Base-by-base conservation (phyloP, 305 asterid genomes). In the Stenogyne calaminthoides region DNA sequence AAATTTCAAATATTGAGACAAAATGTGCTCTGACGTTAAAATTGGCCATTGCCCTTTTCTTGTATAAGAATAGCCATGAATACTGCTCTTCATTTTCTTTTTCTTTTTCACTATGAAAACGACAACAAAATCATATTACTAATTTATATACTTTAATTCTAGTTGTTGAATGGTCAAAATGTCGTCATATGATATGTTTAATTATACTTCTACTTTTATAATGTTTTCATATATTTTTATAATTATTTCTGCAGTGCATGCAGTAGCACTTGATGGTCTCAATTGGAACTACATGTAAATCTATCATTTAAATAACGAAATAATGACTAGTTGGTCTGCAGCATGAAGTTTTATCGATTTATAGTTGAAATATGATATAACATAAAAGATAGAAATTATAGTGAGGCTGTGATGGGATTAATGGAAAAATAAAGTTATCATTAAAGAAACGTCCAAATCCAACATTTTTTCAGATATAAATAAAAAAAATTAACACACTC, bases 161-260 rank as follows among this genome's bases (percentile, higher is more conserved):
- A 34, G 76, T 54, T 55, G 14, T 64, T 69, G 82, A 78, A 75
- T 14, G 64, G 82, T 73, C 78, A 78, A 73, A 42, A 78, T 20
- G 63, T 60, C n/a, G 64, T 56, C 75, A 72, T 77, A 67, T 77
- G 75, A 59, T 40, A 49, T 47, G 65, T 55, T 27, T 9, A 22
- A 22, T 22, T 1, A 22, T 71, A 34, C 47, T 20, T 56, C 6
- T 18, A n/a, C 12, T 18, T 61, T 70, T 54, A 62, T 52, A 19
- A 57, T 47, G 9, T 11, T 0, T n/a, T 52, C 34, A 5, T 36
- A 36, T 0, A 15, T 9, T 15, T 2, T n/a, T 2, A 49, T 49
- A 9, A 29, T 15, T 49, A 16, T 32, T 46, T 5, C 34, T 42
- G 44, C 29, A 3, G 56, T 14, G 6, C 54, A 42, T 0, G 56